A percentile compares a stretch with the other conserved stretches of the same genome.
Conservation (phyloP, 1,284 basidiomycete species). For the Rhizopogon parksii region DNA sequence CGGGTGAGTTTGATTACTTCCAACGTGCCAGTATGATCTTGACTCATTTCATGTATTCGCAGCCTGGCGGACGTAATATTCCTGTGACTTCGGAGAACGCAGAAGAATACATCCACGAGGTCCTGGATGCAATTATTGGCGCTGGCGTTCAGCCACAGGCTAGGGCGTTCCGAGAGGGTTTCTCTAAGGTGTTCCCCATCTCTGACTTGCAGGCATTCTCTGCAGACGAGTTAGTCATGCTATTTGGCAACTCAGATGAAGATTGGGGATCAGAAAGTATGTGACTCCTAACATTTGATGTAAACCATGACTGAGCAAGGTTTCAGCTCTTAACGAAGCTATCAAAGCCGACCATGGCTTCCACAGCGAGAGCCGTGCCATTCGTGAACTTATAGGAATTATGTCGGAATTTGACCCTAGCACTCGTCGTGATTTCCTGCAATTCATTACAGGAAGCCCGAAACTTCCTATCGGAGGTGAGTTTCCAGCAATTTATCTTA, state of each 20-base stretch:
- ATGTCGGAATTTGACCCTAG: slow-evolving; percentile 75
- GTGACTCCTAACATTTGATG: slow-evolving; percentile 20
- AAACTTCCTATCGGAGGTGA: slow-evolving; percentile 88
- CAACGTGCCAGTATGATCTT: background rate
- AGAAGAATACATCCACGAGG: slow-evolving; percentile 78
- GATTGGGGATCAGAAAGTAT: slow-evolving; percentile 88
- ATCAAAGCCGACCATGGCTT: slow-evolving; percentile 98
- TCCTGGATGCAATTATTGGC: slow-evolving; percentile 78
- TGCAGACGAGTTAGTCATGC: slow-evolving; percentile 86
- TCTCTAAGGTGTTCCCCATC: slow-evolving; percentile 92
- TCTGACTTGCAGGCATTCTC: slow-evolving; percentile 88
- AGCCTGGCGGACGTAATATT: slow-evolving; percentile 75
- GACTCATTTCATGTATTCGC: slow-evolving; percentile 4
- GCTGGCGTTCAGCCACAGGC: slow-evolving; percentile 70
- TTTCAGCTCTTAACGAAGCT: slow-evolving; percentile 72
- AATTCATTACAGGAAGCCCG: slow-evolving; percentile 96
- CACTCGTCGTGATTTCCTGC: slow-evolving; percentile 82
- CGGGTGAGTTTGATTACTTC: slow-evolving; percentile 43
- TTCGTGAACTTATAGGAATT: slow-evolving; percentile 81
- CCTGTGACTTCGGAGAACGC: slow-evolving; percentile 82
- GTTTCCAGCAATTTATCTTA: slow-evolving; percentile 19
- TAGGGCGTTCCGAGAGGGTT: slow-evolving; percentile 83
- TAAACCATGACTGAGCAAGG: slow-evolving; percentile 5
- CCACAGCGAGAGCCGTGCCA: slow-evolving; percentile 87
- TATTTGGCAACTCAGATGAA: slow-evolving; percentile 93